A percentile compares a stretch with the other conserved stretches of the same genome.
These are phyloP conservation scores for Calophaca sinica DNA, from an alignment of 306 rosid genomes.

Conservation along the genomic window DNA sequence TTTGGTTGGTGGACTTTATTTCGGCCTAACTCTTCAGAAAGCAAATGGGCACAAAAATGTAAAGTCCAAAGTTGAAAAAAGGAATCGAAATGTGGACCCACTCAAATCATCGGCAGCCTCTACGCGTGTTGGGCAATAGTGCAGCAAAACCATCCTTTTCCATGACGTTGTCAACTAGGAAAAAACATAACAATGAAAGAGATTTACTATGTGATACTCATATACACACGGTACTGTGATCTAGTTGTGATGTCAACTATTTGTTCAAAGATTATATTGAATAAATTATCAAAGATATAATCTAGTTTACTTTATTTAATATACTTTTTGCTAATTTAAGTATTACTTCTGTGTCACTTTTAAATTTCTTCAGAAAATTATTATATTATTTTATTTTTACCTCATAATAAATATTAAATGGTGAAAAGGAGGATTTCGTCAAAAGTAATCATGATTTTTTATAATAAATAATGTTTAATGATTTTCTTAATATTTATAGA, in stretches of 20 bases:
- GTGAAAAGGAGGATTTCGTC: too few species aligned
- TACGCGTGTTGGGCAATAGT: conserved; percentile 26
- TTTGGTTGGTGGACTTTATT: conserved; percentile 17
- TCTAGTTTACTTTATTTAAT: too few species aligned
- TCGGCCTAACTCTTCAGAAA: conserved; percentile 22
- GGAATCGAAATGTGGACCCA: conserved; percentile 18
- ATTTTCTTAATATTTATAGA: too few species aligned
- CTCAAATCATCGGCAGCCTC: conserved; percentile 38
- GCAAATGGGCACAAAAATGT: conserved; percentile 35
- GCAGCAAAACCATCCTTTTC: conserved; percentile 40
- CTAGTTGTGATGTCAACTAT: not conserved
- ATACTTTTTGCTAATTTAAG: too few species aligned
- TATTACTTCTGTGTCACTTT: too few species aligned
- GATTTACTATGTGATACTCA: not conserved
- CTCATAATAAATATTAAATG: too few species aligned
- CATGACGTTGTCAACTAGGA: not conserved
- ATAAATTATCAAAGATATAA: not conserved
- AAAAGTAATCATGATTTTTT: too few species aligned
- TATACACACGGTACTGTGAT: not conserved
- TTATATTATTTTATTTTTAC: too few species aligned
- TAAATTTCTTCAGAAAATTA: too few species aligned
- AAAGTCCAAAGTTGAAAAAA: not conserved
- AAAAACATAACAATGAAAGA: not conserved
- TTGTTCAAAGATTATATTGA: not conserved
- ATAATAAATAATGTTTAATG: too few species aligned